Base-by-base conservation (phyloP, 140 eudicot species). In the Ambrosia hybrid region DNA sequence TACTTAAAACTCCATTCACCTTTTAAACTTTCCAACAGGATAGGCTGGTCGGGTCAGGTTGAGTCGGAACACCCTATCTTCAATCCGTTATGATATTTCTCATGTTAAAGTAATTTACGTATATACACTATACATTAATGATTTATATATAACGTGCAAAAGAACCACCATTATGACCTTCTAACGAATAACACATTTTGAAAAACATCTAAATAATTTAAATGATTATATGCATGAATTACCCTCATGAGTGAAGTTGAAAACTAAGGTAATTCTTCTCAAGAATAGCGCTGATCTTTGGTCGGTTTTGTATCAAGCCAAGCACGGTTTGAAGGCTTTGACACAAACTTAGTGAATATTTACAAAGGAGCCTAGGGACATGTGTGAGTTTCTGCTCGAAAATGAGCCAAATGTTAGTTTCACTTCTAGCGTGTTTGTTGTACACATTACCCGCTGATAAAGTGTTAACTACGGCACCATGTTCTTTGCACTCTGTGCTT, bases 211-310 rank as follows among this genome's bases (percentile, higher is more conserved):
- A 37, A 14, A 39, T 6, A n/a, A 63, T 34, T 39, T 39, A 39
- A 65, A 15, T 33, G 8, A 38, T 57, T 13, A 41, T 55, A 65
- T 74, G 86, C 84, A 85, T 86, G 89, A 81, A 76, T 16, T 85
- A 53, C 82, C 89, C 5, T 17, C 43, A 48, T 58, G 65, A 65
- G 58, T 34, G 34, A 79, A 75, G 53, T 9, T 49, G 65, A 57
- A 59, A 56, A 17, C 57, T 5, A 48, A 38, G 52, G 86, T 82
- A 39, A 70, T 67, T 72, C 63, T 62, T 75, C 66, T 82, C 58
- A 55, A 77, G 68, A 57, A 78, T 56, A 56, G 65, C 9, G 12
- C 6, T 45, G 51, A 82, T 34, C 70, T 52, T 53, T 85, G 86
- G 89, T 78, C 86, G 6, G 84, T 82, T 51, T 33, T 78, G 38